Evolutionary conservation across 2,329 filamentous ascomycete species (phyloP).

Genomic region (Verticillium nubilum): DNA sequence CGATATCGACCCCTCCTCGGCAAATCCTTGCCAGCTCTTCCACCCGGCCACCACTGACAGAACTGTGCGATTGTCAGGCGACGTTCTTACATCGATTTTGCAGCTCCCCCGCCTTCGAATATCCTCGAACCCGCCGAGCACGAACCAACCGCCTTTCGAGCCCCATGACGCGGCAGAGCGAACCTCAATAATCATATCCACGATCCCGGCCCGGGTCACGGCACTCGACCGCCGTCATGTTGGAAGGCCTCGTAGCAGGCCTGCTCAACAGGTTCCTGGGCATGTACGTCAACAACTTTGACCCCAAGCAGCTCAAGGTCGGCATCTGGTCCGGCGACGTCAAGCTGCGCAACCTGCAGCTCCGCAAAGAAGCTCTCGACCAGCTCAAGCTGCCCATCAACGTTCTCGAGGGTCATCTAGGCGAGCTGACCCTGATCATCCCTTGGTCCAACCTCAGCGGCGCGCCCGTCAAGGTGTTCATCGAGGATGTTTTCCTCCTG

Average conservation of each 20-base stretch:
- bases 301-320: conserved; percentile 94
- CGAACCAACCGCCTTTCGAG: conserved; percentile 15
- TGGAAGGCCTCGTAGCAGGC: conserved; percentile 94
- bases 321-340: conserved; percentile 99
- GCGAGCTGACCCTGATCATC: conserved; percentile 84
- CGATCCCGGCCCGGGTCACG: conserved; percentile 67
- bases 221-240: conserved; percentile 64
- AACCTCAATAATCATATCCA: neutral
- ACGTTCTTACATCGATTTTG: neutral
- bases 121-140: neutral
- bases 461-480: conserved; percentile 88
- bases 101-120: neutral
- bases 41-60: neutral
- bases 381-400: conserved; percentile 96
- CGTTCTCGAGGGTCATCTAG: conserved; percentile 90
- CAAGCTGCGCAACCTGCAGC: conserved; percentile 85
- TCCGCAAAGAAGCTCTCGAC: conserved; percentile 91
- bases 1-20: neutral
- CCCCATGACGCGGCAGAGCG: neutral
- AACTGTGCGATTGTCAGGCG: neutral
- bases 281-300: conserved; percentile 99
- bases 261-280: conserved; percentile 98
- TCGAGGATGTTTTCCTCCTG: conserved; percentile 94
- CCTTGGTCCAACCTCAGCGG: conserved; percentile 96
- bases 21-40: neutral